Evolutionary conservation across 305 asterid species (phyloP).

Genomic region (Solanum aculeatissimum): DNA sequence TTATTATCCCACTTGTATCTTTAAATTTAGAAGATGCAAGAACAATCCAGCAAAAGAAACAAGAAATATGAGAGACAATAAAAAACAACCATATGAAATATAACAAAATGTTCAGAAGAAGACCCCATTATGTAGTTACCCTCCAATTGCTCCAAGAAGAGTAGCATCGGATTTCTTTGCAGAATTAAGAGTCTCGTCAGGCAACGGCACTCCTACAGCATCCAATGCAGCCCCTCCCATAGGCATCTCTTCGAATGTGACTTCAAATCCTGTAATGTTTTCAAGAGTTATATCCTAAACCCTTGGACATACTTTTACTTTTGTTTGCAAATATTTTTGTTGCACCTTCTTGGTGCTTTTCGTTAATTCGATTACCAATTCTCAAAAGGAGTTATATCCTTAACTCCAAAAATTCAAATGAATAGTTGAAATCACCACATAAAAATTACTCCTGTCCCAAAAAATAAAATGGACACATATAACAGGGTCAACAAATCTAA

Average conservation of each 20-base stretch:
- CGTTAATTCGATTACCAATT: background rate
- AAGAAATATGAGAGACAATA: background rate
- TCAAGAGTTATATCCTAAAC: background rate
- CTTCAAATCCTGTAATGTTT: slow-evolving; percentile 42
- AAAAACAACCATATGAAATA: background rate
- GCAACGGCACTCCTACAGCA: slow-evolving; percentile 86
- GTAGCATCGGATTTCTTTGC: slow-evolving; percentile 85
- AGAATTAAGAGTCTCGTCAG: slow-evolving; percentile 71
- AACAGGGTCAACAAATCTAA: background rate
- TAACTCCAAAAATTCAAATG: background rate
- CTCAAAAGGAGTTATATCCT: background rate
- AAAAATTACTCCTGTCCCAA: background rate
- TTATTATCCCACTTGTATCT: slow-evolving; percentile 97
- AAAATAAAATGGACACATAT: background rate
- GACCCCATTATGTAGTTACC: slow-evolving; percentile 24
- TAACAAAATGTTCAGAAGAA: background rate
- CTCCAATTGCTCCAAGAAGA: slow-evolving; percentile 98
- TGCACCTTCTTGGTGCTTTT: background rate
- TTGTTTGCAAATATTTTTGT: background rate
- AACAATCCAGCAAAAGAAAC: background rate
- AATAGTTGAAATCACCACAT: background rate
- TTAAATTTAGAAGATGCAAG: slow-evolving; percentile 6
- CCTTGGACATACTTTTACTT: background rate
- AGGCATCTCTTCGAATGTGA: slow-evolving; percentile 81
- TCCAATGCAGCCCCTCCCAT: slow-evolving; percentile 97